Conservation (phyloP, 257 asterid genomes). For the Leptodermis oblonga region DNA sequence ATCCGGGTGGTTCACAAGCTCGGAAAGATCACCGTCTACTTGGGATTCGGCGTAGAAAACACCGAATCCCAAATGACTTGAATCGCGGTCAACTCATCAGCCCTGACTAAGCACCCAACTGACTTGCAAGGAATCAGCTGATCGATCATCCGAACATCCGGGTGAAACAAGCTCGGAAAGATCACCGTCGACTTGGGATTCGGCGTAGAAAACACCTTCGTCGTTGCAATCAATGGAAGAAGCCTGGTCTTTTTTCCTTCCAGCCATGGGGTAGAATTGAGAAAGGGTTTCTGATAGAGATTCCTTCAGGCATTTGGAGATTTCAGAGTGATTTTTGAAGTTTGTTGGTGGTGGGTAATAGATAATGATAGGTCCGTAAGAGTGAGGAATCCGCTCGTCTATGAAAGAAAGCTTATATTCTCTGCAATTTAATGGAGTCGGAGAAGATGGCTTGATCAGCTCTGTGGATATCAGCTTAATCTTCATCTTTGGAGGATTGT, state of each 20-base stretch:
- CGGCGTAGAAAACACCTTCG: conserved; percentile 37
- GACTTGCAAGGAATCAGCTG: conserved; percentile 37
- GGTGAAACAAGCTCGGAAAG: conserved; percentile 25
- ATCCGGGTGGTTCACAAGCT: conserved; percentile 24
- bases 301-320: conserved; percentile 27
- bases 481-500: conserved; percentile 32
- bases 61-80: too few relatives aligned
- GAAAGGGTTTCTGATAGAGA: conserved; percentile 45
- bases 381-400: conserved; percentile 46
- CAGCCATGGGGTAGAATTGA: conserved; percentile 56
- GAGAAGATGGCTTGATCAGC: conserved; percentile 46
- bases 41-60: conserved; percentile 33
- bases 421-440: conserved; percentile 40
- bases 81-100: conserved; percentile 38
- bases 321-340: conserved; percentile 22
- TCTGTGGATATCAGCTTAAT: conserved; percentile 26
- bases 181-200: conserved; percentile 29
- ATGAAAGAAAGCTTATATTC: conserved; percentile 52
- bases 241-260: conserved; percentile 46
- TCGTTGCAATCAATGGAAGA: conserved; percentile 52
- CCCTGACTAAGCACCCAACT: conserved; percentile 25
- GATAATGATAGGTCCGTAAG: conserved; percentile 51
- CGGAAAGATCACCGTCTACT: conserved; percentile 27
- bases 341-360: conserved; percentile 25
- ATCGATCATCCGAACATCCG: conserved; percentile 24